phyloP scores from a whole-genome alignment of 2,329 filamentous ascomycete genomes.

The Fusarium oxysporum region DNA sequence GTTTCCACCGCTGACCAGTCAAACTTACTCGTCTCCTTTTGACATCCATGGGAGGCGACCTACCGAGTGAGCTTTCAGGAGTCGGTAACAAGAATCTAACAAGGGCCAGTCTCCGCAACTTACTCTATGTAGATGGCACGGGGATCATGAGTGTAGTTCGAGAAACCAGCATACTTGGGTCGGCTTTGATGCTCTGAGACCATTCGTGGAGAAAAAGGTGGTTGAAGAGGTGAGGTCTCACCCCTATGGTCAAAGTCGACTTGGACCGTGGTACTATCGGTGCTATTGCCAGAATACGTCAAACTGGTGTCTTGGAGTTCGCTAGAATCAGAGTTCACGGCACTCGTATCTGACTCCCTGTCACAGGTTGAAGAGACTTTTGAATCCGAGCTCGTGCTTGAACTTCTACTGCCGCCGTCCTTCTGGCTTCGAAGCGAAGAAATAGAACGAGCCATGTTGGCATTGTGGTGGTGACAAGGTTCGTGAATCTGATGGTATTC shows the following conservation, averaged over 20 bases:
- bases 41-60: not conserved
- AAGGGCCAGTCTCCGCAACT: not conserved
- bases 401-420: not conserved
- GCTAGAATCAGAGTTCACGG: not conserved
- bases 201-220: not conserved
- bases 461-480: fast-evolving
- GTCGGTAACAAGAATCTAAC: not conserved
- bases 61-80: not conserved
- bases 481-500: not conserved
- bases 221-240: not conserved
- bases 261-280: not conserved
- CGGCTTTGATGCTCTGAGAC: not conserved
- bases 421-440: not conserved
- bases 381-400: not conserved
- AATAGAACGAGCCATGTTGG: constrained; percentile 3
- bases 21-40: not conserved
- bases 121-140: not conserved
- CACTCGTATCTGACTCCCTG: not conserved
- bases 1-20: not conserved
- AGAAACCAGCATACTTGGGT: not conserved
- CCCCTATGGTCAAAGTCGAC: not conserved
- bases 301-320: not conserved
- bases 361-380: not conserved
- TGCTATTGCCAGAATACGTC: not conserved
- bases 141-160: not conserved